phyloP scores from a whole-genome alignment of 2,329 filamentous ascomycete species.

The Xylariales sp. region DNA sequence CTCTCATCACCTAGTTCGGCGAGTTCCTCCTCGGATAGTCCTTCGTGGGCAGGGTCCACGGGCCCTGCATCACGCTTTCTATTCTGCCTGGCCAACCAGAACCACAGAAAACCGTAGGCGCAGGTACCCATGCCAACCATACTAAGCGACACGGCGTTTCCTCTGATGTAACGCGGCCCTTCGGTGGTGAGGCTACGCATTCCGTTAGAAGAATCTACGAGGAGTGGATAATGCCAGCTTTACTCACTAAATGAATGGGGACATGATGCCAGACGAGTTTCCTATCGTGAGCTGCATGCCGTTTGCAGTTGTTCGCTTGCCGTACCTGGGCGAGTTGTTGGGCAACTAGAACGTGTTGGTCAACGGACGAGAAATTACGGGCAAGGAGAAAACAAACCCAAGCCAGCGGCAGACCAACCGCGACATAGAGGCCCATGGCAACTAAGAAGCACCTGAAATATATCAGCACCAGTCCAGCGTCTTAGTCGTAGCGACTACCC shows the following conservation, averaged over 20 bases:
- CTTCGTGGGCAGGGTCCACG: constrained; percentile 33
- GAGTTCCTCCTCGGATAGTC: constrained; percentile 41
- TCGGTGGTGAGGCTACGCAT: constrained; percentile 37
- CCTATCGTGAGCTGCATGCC: constrained; percentile 67
- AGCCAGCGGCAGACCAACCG: constrained; percentile 51
- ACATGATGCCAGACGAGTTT: constrained; percentile 68
- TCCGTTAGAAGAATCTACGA: neutral
- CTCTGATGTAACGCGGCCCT: constrained; percentile 53
- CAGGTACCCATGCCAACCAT: constrained; percentile 51
- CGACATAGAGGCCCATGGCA: constrained; percentile 64
- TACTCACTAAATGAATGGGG: constrained; percentile 57
- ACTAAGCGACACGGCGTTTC: constrained; percentile 56
- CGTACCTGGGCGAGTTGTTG: constrained; percentile 68
- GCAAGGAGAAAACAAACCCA: constrained; percentile 33
- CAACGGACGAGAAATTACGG: neutral
- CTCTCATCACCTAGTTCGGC: constrained; percentile 49
- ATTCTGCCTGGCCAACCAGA: constrained; percentile 47
- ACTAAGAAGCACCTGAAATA: constrained; percentile 61
- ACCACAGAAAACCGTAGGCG: constrained; percentile 51
- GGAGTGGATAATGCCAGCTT: neutral
- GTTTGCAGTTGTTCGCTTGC: constrained; percentile 68
- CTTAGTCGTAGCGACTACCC: neutral
- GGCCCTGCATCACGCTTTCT: constrained; percentile 34
- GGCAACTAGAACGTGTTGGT: constrained; percentile 35
- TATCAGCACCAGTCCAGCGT: constrained; percentile 3